Evolutionary conservation across 306 rosid genomes (phyloP).

Genomic region (Mimosa bimucronata): DNA sequence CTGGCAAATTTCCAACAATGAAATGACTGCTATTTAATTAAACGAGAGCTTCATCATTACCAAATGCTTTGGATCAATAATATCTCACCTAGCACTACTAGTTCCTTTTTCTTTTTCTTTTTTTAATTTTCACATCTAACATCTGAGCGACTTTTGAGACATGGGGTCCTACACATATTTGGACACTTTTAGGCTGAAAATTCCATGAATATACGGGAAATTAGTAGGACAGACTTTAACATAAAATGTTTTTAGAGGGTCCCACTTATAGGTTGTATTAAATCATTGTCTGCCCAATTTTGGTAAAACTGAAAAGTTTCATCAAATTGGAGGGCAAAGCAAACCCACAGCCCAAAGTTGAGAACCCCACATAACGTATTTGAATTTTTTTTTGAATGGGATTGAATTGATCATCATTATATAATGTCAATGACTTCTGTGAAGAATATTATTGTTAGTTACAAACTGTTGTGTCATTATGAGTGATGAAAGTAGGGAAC

Average conservation of each 20-base stretch:
- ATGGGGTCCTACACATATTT: neutral
- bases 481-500: neutral
- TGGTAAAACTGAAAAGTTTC: neutral
- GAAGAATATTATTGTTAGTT: slow-evolving; percentile 2
- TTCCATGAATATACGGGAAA: neutral
- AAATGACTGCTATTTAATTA: neutral
- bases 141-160: neutral
- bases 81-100: slow-evolving; percentile 31
- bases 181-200: neutral
- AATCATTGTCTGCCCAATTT: slow-evolving; percentile 8
- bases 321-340: neutral
- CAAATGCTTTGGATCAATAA: slow-evolving; percentile 20
- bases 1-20: no score
- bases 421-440: slow-evolving; percentile 11
- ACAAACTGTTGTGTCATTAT: no score
- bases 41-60: neutral
- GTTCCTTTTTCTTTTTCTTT: no score
- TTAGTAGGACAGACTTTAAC: neutral
- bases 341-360: neutral
- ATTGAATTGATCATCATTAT: neutral
- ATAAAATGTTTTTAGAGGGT: neutral
- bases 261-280: neutral
- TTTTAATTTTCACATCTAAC: neutral
- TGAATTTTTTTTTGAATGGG: neutral
- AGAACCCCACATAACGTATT: neutral